These are phyloP conservation scores for Hypoxylon sp. DNA, from an alignment of 2,329 filamentous ascomycete species.

Conservation along the genomic window DNA sequence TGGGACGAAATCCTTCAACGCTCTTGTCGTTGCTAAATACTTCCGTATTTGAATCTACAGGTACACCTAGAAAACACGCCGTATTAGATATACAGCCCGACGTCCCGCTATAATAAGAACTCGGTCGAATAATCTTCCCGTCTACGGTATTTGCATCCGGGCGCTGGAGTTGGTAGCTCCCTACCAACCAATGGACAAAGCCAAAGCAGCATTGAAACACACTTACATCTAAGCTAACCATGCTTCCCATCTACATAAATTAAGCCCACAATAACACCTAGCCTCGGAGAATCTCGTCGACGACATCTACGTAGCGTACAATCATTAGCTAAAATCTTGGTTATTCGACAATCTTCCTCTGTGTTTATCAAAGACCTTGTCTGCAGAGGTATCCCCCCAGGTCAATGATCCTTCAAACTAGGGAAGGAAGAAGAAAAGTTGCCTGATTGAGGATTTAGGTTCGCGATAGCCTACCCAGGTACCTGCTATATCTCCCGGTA, in stretches of 20 bases:
- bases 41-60: constrained; percentile 4
- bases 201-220: background rate
- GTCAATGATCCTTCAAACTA: constrained; percentile 8
- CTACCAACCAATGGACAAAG: background rate
- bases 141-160: background rate
- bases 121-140: constrained; percentile 8
- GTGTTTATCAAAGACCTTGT: background rate
- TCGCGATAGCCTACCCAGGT: background rate
- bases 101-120: constrained; percentile 10
- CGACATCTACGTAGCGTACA: background rate
- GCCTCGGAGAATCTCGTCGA: constrained; percentile 6
- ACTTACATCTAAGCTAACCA: background rate
- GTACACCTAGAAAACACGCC: constrained; percentile 9
- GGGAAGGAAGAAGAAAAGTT: background rate
- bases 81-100: background rate
- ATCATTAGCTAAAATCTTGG: background rate
- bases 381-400: background rate
- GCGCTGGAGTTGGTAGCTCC: too few species aligned
- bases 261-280: background rate
- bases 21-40: constrained; percentile 9
- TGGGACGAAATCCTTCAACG: constrained; percentile 27
- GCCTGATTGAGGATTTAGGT: constrained; percentile 11
- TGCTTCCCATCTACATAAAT: background rate
- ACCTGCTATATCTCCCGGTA: background rate
- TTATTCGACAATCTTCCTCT: background rate